A percentile compares a stretch with the other conserved stretches of the same genome.
These are phyloP conservation scores for Mallotus repandus DNA, from an alignment of 441 rosid species.

Conservation along the genomic window DNA sequence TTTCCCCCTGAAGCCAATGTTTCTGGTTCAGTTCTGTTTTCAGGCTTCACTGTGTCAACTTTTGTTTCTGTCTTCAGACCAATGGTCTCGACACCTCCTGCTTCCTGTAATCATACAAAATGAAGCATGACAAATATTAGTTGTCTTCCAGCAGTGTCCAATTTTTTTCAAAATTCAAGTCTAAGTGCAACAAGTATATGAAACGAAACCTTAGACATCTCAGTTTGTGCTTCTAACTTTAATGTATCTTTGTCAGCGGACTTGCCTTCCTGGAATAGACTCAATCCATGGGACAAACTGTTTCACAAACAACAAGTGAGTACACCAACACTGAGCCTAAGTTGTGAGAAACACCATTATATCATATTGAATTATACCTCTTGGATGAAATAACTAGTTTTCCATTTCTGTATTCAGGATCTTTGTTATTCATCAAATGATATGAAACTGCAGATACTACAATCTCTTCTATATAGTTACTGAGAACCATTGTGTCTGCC, in stretches of 20 bases:
- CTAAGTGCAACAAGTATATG: not conserved
- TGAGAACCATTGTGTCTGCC: slow-evolving; percentile 66
- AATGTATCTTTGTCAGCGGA: slow-evolving; percentile 48
- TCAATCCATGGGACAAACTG: slow-evolving; percentile 95
- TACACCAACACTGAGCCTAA: not conserved
- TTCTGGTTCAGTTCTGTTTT: slow-evolving; percentile 39
- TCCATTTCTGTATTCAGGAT: slow-evolving; percentile 89
- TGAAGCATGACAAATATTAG: slow-evolving; percentile 4
- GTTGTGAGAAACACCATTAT: not conserved
- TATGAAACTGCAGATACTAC: slow-evolving; percentile 83
- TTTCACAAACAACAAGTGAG: slow-evolving; percentile 21
- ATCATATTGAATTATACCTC: slow-evolving; percentile 44
- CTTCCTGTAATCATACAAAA: slow-evolving; percentile 33
- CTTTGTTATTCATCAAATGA: slow-evolving; percentile 72
- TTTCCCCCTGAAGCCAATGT: slow-evolving; percentile 37
- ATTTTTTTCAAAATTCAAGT: not conserved
- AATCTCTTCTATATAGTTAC: slow-evolving; percentile 83
- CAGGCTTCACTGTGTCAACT: slow-evolving; percentile 33
- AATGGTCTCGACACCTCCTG: slow-evolving; percentile 20
- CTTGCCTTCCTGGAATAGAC: slow-evolving; percentile 75
- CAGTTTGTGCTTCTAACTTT: slow-evolving; percentile 66
- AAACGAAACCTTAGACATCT: slow-evolving; percentile 60
- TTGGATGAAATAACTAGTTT: slow-evolving; percentile 87
- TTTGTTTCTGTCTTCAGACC: slow-evolving; percentile 34
- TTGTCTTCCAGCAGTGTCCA: not conserved